Conservation (phyloP, 345 rosid genomes). For the Eutrema heterophyllum region DNA sequence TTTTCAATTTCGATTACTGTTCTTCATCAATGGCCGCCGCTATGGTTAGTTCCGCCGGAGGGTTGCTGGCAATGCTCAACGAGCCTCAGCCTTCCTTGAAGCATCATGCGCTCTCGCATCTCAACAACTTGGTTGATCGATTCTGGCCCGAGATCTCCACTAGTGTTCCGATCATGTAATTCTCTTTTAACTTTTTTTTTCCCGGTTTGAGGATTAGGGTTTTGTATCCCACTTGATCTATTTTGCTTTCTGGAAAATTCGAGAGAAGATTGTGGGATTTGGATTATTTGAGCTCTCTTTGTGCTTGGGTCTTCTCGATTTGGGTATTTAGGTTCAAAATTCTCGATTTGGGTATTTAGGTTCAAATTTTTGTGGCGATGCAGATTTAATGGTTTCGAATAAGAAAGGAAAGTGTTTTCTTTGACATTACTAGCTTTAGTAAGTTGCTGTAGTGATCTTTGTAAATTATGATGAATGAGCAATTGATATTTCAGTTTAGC, state of each 20-base stretch:
- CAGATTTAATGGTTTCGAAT: neutral
- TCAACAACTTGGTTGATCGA: conserved; percentile 79
- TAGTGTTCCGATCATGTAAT: conserved; percentile 89
- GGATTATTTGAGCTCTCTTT: neutral
- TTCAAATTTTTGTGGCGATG: conserved; percentile 5
- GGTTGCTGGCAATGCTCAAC: conserved; percentile 91
- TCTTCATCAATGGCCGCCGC: conserved; percentile 45
- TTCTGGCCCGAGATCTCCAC: conserved; percentile 99
- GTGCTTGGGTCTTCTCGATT: neutral
- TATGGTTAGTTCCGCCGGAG: conserved; percentile 91
- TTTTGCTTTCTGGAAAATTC: neutral
- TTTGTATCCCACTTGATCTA: conserved; percentile 24
- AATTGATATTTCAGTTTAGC: neutral
- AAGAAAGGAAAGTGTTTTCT: neutral
- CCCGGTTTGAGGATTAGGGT: conserved; percentile 25
- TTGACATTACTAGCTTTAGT: neutral
- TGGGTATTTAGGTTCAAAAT: neutral
- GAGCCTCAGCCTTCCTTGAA: conserved; percentile 81
- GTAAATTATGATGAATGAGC: neutral
- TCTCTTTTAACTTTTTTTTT: neutral
- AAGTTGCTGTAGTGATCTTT: neutral
- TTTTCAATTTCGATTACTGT: neutral
- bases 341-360: conserved; percentile 9
- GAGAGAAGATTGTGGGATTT: neutral
- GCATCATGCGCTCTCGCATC: conserved; percentile 83